Evolutionary conservation across 495 filamentous ascomycete species (phyloP), one percentile per base, ranked within the genome.

Genomic region (Penicillium samsonianum): DNA sequence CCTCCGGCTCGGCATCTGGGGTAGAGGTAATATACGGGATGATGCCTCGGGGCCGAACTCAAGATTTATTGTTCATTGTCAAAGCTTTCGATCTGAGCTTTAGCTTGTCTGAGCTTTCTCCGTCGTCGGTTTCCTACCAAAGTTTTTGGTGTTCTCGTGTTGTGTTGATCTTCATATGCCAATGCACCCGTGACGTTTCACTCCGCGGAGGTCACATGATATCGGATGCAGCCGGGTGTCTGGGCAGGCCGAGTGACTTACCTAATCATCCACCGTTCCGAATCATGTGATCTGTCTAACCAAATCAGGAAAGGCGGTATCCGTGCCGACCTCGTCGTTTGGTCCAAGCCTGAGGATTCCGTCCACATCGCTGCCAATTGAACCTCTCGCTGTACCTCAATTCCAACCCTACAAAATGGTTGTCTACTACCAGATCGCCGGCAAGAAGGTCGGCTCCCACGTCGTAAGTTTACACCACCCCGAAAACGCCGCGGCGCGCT

Each of bases 381-480:
- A 65, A 69, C 57, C 67, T 74, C 61, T 70, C 71, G 65, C 53
- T 53, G 44, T 42, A 62, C 59, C 46, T 60, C 56, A 67, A 68
- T 65, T 74, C 60, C 61, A 64, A 60, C 65, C 65, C 60, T 59
- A 74, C 82, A 92, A 78, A 62, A 98, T 98, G 93, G 91, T 92
- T 71, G 82, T 78, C 68, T 84, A 83, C 71, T 97, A 96, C 85
- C 85, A 79, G 62, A 80, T 97, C 70, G 81, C 87, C 77, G 94
- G 93, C 82, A 87, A 85, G 71, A 85, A 96, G 78, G 81, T 98
- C 81, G 91, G 89, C 78, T 96, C 94, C 50, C 94, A 97, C 80
- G 78, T 87, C 72, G 93, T 98, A 84, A 69, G 91, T 89, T 50
- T 45, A 14, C 44, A 30, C 46, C 19, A n/a, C 22, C 53, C 30